Conservation (phyloP, 2,329 filamentous ascomycete genomes). For the Aspergillus carbonarius region DNA sequence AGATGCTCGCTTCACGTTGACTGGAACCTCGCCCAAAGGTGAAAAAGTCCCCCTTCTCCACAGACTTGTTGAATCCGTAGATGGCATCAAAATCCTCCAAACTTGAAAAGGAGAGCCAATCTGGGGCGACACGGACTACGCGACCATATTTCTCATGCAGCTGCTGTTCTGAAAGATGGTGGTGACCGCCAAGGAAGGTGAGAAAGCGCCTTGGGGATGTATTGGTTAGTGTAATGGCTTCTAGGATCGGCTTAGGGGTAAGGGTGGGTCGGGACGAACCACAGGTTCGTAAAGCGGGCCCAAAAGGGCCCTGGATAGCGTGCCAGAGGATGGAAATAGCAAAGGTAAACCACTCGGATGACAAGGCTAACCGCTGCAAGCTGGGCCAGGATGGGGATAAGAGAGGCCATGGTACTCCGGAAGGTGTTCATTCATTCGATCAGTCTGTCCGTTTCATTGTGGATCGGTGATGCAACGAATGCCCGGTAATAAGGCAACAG, state of each 20-base stretch:
- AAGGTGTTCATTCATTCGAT: neutral
- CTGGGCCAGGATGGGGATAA: neutral
- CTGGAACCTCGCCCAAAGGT: constrained; percentile 10
- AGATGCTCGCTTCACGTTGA: constrained; percentile 14
- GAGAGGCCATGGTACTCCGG: neutral
- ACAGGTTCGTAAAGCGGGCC: constrained; percentile 35
- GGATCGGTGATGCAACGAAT: neutral
- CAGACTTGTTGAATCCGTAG: constrained; percentile 19
- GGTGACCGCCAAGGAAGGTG: constrained; percentile 14
- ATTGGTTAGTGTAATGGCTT: neutral
- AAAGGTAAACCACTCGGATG: constrained; percentile 13
- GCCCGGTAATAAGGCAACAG: too few species aligned
- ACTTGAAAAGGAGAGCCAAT: constrained; percentile 20
- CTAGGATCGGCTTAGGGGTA: neutral
- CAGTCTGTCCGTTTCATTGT: neutral
- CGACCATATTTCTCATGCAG: constrained; percentile 18
- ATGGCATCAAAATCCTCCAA: constrained; percentile 19
- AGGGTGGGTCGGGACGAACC: constrained; percentile 8
- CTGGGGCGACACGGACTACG: constrained; percentile 19
- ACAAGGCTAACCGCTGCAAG: neutral
- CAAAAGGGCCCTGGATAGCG: constrained; percentile 65
- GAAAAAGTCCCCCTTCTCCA: constrained; percentile 22
- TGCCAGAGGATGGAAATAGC: constrained; percentile 56
- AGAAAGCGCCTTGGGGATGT: constrained; percentile 12
- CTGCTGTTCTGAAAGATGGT: constrained; percentile 14